phyloP scores from a whole-genome alignment of 306 rosid species.

The Malus sylvestris region DNA sequence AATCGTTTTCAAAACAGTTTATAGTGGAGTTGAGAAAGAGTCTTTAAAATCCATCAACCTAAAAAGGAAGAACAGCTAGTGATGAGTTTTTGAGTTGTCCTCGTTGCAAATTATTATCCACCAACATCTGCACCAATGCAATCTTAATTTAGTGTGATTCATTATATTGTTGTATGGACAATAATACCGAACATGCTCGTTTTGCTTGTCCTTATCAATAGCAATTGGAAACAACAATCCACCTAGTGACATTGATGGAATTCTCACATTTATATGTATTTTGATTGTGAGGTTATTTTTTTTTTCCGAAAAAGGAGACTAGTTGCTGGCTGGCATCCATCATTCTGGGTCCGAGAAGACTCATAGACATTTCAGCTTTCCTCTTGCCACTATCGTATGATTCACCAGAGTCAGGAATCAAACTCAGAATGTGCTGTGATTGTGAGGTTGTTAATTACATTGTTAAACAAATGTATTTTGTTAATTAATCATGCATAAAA shows the following conservation, averaged over 20 bases:
- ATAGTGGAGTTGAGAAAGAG: not conserved
- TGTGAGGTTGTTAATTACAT: too few relatives aligned
- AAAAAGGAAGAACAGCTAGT: not conserved
- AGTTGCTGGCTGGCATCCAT: too few relatives aligned
- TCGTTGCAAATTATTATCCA: slow-evolving; percentile 22
- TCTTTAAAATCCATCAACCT: not conserved
- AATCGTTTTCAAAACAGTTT: slow-evolving; percentile 25
- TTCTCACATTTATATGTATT: not conserved
- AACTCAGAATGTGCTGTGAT: too few relatives aligned
- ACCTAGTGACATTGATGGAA: not conserved
- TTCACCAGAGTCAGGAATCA: too few relatives aligned
- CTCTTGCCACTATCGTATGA: too few relatives aligned
- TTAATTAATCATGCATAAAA: too few relatives aligned
- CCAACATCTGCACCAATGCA: slow-evolving; percentile 34
- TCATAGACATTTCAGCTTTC: too few relatives aligned
- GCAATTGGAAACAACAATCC: not conserved
- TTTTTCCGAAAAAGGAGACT: too few relatives aligned
- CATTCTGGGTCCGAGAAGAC: too few relatives aligned
- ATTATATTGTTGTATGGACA: not conserved
- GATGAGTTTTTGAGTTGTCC: slow-evolving; percentile 9
- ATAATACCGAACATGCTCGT: not conserved
- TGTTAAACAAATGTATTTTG: too few relatives aligned
- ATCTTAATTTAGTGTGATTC: slow-evolving; percentile 7
- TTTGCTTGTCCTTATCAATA: not conserved
- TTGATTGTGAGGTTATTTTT: too few relatives aligned